A percentile compares a stretch with the other conserved stretches of the same genome.
Conservation (phyloP, 2,329 filamentous ascomycete species). For the Metarhizium album region DNA sequence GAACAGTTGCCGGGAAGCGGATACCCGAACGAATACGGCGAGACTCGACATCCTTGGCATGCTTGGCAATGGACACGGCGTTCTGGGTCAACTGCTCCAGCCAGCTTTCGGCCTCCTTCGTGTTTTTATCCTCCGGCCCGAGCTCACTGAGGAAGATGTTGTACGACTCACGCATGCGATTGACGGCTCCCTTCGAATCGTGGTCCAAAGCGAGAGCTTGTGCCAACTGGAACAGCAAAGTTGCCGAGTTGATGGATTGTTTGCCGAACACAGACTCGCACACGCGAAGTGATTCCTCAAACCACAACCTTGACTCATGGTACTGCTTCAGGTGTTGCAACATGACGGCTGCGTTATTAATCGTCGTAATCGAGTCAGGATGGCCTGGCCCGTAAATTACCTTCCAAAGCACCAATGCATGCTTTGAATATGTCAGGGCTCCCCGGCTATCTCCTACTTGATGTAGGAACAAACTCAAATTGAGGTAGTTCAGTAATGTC, state of each 20-base stretch:
- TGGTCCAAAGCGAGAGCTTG: constrained; percentile 93
- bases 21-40: constrained; percentile 62
- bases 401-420: constrained; percentile 93
- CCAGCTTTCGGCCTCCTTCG: constrained; percentile 95
- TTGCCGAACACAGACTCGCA: constrained; percentile 86
- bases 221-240: constrained; percentile 90
- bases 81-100: constrained; percentile 92
- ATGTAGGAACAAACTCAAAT: constrained; percentile 89
- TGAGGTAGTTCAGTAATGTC: constrained; percentile 90
- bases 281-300: constrained; percentile 80
- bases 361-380: constrained; percentile 94
- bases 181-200: constrained; percentile 83
- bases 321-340: constrained; percentile 91
- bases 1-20: constrained; percentile 41
- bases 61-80: constrained; percentile 87
- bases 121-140: constrained; percentile 88
- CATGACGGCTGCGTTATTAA: constrained; percentile 99
- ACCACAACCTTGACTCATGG: constrained; percentile 91
- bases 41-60: constrained; percentile 75
- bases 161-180: constrained; percentile 91
- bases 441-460: constrained; percentile 80
- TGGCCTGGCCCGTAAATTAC: constrained; percentile 89
- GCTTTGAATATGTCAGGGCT: constrained; percentile 81
- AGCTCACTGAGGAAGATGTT: constrained; percentile 87
- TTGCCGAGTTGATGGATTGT: constrained; percentile 85